These are phyloP conservation scores for Dalbergia oliveri DNA, from an alignment of 306 rosid species.

Conservation along the genomic window DNA sequence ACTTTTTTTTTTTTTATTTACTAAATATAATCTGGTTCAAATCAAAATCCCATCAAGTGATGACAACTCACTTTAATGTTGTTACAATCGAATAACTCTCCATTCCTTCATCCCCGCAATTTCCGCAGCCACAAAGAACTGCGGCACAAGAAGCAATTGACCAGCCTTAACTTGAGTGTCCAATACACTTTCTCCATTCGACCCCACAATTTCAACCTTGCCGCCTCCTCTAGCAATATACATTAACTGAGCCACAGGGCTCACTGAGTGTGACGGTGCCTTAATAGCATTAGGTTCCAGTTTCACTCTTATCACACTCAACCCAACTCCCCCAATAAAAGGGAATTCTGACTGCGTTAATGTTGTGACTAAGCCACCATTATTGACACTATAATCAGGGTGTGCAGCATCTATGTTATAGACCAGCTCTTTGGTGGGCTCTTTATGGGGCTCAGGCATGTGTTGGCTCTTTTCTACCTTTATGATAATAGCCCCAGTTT, in stretches of 20 bases:
- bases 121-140: slow-evolving; percentile 55
- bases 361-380: slow-evolving; percentile 48
- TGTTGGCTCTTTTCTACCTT: slow-evolving; percentile 41
- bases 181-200: slow-evolving; percentile 50
- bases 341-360: slow-evolving; percentile 53
- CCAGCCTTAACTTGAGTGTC: slow-evolving; percentile 60
- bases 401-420: slow-evolving; percentile 49
- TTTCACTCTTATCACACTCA: slow-evolving; percentile 55
- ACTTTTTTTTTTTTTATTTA: no score
- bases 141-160: slow-evolving; percentile 67
- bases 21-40: no score
- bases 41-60: no score
- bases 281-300: slow-evolving; percentile 52
- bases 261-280: slow-evolving; percentile 53
- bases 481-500: slow-evolving; percentile 50
- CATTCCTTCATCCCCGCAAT: slow-evolving; percentile 64
- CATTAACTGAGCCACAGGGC: slow-evolving; percentile 50
- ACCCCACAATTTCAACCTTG: slow-evolving; percentile 60
- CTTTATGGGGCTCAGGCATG: slow-evolving; percentile 54
- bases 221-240: slow-evolving; percentile 65
- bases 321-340: slow-evolving; percentile 56
- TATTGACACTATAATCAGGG: slow-evolving; percentile 23
- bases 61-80: slow-evolving; percentile 50
- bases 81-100: slow-evolving; percentile 59
- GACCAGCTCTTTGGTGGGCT: slow-evolving; percentile 40